Evolutionary conservation across 2,329 filamentous ascomycete species (phyloP), one percentile per base, ranked within the genome.

Genomic region (Aureobasidium sp.): DNA sequence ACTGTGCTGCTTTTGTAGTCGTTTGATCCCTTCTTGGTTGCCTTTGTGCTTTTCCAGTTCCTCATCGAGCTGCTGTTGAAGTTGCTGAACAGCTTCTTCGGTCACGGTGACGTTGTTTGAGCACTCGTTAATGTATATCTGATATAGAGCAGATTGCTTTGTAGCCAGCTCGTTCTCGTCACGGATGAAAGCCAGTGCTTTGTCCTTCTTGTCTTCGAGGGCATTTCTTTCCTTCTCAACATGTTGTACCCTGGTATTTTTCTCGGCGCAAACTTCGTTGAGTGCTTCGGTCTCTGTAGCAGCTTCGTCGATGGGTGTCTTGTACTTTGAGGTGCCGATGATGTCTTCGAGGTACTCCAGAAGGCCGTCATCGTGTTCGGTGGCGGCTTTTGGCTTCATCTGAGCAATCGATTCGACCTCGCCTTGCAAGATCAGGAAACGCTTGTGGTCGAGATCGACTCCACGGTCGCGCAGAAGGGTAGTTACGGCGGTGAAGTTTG

Each of bases 371-470:
- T 99, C 94, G 70, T 97, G 93, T 73, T 99, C 94, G 68, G 90
- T 93, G 45, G 83, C 87, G 4, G 95, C 94, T 74, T 99, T 99
- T 21, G 95, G 82, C 76, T 99, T 99, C 94, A 99, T 99, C 75
- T 97, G 94, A 7, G 94, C 93, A 71, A 99, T 99, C 0, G 93
- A 97, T 74, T 99, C 94, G 63, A 99, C 94, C 73, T 99, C 94
- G 70, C 94, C 94, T 74, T 99, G 94, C 11, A 99, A 79, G 70
- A 99, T 99, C 59, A 99, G 78, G 77, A 99, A 99, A 63, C 94
- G 90, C 77, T 99, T 99, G 78, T 99, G 94, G 70, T 99, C 94
- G 27, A 99, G 81, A 76, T 99, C 94, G 16, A 99, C 90, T 2
- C 94, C 95, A 29, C 90, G 86, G 27, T 91, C 91, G 62, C 88